Percentiles rank a stretch among this genome's conserved stretches.
phyloP scores from a whole-genome alignment of 371 early-diverging fungal genomes.

The Rhizopus stolonifer region DNA sequence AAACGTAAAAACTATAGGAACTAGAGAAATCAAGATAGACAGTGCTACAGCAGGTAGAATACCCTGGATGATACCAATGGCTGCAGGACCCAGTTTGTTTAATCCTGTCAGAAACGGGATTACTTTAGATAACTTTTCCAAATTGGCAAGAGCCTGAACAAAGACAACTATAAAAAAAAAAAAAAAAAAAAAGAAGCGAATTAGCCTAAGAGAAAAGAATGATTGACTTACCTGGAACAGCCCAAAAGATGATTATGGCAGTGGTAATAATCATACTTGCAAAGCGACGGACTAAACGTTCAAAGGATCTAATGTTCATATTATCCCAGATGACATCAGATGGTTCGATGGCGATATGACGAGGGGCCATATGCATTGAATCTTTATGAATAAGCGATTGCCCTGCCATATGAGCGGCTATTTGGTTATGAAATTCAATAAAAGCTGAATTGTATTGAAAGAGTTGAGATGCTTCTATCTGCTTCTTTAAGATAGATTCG shows the following conservation, averaged over 20 bases:
- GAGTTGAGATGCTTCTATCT: constrained; percentile 18
- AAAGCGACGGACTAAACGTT: constrained; percentile 57
- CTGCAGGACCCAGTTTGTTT: constrained; percentile 28
- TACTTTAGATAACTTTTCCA: constrained; percentile 54
- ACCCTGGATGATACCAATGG: constrained; percentile 77
- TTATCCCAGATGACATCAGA: constrained; percentile 88
- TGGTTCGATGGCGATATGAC: constrained; percentile 65
- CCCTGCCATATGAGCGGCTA: constrained; percentile 84
- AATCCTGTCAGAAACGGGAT: constrained; percentile 49
- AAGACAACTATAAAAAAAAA: constrained; percentile 40
- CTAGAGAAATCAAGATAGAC: constrained; percentile 67
- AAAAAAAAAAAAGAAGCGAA: not conserved
- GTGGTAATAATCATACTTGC: constrained; percentile 47
- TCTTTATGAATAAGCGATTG: constrained; percentile 66
- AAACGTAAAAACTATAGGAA: constrained; percentile 71
- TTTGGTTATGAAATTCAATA: constrained; percentile 77
- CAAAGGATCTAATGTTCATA: constrained; percentile 59
- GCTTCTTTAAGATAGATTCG: constrained; percentile 45
- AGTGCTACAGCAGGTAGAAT: constrained; percentile 74
- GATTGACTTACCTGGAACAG: constrained; percentile 49
- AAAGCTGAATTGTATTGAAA: constrained; percentile 66
- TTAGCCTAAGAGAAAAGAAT: no score
- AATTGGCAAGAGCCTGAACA: constrained; percentile 62
- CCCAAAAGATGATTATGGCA: constrained; percentile 72
- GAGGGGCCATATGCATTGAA: constrained; percentile 70